Evolutionary conservation across 768 basidiomycete genomes (phyloP).

Genomic region (Termitomyces sp.): DNA sequence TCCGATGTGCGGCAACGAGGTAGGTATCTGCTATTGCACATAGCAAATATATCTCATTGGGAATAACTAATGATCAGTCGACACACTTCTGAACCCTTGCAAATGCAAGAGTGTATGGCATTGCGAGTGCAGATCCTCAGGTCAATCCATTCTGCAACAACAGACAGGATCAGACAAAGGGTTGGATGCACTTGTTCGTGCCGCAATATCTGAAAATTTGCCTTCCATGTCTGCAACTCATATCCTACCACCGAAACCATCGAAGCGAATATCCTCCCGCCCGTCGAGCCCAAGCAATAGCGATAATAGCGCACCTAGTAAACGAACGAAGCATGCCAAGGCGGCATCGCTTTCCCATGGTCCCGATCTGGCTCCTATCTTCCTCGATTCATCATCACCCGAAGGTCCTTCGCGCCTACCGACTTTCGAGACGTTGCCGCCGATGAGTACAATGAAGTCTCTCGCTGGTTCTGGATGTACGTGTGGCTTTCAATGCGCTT

Average conservation of each 20-base stretch:
- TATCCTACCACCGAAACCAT: background rate
- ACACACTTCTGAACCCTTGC: constrained; percentile 61
- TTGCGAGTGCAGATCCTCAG: constrained; percentile 40
- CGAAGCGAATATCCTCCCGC: constrained; percentile 21
- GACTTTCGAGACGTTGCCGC: constrained; percentile 52
- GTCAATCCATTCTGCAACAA: constrained; percentile 1
- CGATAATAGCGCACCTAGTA: constrained; percentile 17
- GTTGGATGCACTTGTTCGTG: constrained; percentile 31
- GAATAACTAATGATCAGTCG: constrained; percentile 34
- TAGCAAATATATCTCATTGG: constrained; percentile 4
- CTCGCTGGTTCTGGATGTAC: constrained; percentile 68
- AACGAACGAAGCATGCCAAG: constrained; percentile 25
- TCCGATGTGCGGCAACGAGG: constrained; percentile 48
- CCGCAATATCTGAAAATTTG: constrained; percentile 25
- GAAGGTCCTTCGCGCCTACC: constrained; percentile 25
- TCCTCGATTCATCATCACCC: constrained; percentile 20
- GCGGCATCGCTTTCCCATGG: constrained; percentile 18
- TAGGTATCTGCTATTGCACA: constrained; percentile 17
- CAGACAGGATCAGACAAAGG: constrained; percentile 7
- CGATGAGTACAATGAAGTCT: constrained; percentile 52
- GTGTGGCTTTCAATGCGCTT: constrained; percentile 63
- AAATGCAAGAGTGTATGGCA: constrained; percentile 49
- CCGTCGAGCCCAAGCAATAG: constrained; percentile 22
- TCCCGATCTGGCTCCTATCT: constrained; percentile 46
- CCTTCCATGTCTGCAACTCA: constrained; percentile 10